These are phyloP conservation scores for Benincasa hispida DNA, from an alignment of 306 rosid genomes.

Conservation along the genomic window DNA sequence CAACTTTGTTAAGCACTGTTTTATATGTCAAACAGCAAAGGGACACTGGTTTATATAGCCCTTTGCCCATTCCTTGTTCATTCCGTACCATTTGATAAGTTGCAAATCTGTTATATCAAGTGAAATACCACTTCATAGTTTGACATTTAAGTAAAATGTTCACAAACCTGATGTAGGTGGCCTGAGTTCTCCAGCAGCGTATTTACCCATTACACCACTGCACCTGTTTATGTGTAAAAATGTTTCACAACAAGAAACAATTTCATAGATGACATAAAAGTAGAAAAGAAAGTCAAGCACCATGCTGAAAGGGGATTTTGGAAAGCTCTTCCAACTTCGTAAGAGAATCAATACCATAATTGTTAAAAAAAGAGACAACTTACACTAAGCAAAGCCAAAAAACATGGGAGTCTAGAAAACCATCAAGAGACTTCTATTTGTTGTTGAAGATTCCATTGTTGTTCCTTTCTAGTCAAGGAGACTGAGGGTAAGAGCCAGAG, in stretches of 20 bases:
- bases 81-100: background rate
- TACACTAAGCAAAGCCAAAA: background rate
- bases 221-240: slow-evolving; percentile 51
- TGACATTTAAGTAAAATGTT: background rate
- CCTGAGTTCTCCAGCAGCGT: slow-evolving; percentile 97
- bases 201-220: slow-evolving; percentile 99
- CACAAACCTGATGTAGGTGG: slow-evolving; percentile 65
- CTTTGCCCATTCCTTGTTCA: background rate
- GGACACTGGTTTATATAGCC: too few species aligned
- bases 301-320: background rate
- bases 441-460: too few species aligned
- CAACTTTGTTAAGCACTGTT: too few species aligned
- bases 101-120: background rate
- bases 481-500: too few species aligned
- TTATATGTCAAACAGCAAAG: too few species aligned
- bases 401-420: background rate
- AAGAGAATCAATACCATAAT: background rate
- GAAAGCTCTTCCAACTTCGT: background rate
- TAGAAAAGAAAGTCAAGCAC: background rate
- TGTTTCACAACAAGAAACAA: background rate
- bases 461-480: too few species aligned
- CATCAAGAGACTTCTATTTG: too few species aligned
- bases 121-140: background rate
- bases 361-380: background rate
- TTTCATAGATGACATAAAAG: background rate